phyloP scores from a whole-genome alignment of 2,329 filamentous ascomycete species.

The Gliomastix tumulicola region DNA sequence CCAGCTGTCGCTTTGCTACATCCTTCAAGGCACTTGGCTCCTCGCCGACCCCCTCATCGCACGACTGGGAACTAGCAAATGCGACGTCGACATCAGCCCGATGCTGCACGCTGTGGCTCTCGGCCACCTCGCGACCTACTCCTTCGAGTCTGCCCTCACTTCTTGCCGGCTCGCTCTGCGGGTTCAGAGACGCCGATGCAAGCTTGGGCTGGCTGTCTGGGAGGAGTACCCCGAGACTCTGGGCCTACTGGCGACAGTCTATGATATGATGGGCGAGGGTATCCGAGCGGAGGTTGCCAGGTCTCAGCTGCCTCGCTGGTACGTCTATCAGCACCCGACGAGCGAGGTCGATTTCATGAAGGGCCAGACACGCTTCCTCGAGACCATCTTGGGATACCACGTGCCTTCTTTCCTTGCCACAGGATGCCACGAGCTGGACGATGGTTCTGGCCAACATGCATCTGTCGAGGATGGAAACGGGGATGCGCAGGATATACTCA shows the following conservation, averaged over 20 bases:
- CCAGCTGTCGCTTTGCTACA: slow-evolving; percentile 13
- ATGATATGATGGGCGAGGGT: slow-evolving; percentile 12
- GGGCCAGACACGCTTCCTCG: no score
- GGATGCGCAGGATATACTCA: no score
- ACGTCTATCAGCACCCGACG: slow-evolving; percentile 1
- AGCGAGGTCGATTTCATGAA: not conserved
- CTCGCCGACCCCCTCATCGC: slow-evolving; percentile 10
- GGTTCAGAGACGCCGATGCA: slow-evolving; percentile 13
- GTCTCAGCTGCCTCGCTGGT: slow-evolving; percentile 6
- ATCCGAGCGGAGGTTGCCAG: slow-evolving; percentile 13
- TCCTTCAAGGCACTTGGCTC: slow-evolving; percentile 12
- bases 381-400: no score
- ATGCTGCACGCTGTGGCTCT: slow-evolving; percentile 13
- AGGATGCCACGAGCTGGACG: no score
- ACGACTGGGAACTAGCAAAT: slow-evolving; percentile 6
- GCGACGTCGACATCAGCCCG: slow-evolving; percentile 10
- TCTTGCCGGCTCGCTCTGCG: slow-evolving; percentile 11
- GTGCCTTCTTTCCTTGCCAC: no score
- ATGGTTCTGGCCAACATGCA: no score
- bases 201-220: slow-evolving; percentile 3
- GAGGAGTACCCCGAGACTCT: slow-evolving; percentile 11
- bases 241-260: slow-evolving; percentile 13
- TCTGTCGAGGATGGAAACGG: no score
- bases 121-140: slow-evolving; percentile 11
- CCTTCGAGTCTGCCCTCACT: slow-evolving; percentile 12